Conservation (phyloP, 2,329 filamentous ascomycete genomes). For the Botrytis galanthina region DNA sequence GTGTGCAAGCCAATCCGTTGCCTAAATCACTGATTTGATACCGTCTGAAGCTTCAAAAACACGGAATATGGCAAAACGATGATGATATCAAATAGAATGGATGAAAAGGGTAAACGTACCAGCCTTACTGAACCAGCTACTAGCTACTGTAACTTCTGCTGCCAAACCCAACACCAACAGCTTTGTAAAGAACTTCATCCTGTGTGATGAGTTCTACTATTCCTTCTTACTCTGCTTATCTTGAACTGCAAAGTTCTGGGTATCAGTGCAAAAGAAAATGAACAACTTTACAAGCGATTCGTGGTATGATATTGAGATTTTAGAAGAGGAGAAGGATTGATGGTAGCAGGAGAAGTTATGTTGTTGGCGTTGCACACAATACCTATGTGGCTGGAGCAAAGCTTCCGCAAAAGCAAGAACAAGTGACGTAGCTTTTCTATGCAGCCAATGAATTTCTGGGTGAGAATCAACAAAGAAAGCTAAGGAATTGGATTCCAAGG, state of each 20-base stretch:
- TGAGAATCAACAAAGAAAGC: not conserved
- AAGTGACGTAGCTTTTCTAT: not conserved
- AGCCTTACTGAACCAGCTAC: constrained; percentile 82
- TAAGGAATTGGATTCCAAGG: not conserved
- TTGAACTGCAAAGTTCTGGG: not conserved
- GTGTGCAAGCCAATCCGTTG: not conserved
- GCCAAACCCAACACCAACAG: constrained; percentile 70
- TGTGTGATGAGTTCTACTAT: constrained; percentile 2
- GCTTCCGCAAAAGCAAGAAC: constrained; percentile 1
- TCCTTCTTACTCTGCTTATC: not conserved
- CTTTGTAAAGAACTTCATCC: constrained; percentile 75
- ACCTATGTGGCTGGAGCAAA: constrained; percentile 15
- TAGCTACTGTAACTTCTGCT: constrained; percentile 66
- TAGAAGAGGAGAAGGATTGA: not conserved
- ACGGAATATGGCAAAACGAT: not conserved
- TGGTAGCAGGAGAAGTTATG: not conserved
- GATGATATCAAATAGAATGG: not conserved
- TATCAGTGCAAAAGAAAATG: not conserved
- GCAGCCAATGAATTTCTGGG: not conserved
- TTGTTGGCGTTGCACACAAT: constrained; percentile 11
- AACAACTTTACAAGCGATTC: not conserved
- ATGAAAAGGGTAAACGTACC: constrained; percentile 55
- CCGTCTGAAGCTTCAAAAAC: constrained; percentile 19
- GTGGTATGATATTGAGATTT: not conserved
- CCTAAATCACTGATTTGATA: not conserved